Evolutionary conservation across 2,329 filamentous ascomycete species (phyloP).

Genomic region (Fusarium sp.): DNA sequence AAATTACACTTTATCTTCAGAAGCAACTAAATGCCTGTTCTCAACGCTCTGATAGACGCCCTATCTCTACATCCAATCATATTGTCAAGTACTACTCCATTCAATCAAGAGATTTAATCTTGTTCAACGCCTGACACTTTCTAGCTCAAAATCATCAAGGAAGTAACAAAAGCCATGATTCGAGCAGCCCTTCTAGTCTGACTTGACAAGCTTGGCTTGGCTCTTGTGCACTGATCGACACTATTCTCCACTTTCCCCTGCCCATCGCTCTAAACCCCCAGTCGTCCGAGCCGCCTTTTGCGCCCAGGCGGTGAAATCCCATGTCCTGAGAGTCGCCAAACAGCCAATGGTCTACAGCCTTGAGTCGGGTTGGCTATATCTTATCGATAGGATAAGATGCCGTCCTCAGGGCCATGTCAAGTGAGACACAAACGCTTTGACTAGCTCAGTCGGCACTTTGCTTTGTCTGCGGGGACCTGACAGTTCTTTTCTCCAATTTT

Average conservation of each 20-base stretch:
- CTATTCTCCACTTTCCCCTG: slow-evolving; percentile 12
- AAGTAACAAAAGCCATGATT: background rate
- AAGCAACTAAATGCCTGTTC: background rate
- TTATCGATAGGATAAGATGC: background rate
- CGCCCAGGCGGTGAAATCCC: slow-evolving; percentile 9
- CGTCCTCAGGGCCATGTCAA: background rate
- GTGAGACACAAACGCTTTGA: slow-evolving; percentile 1
- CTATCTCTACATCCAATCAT: background rate
- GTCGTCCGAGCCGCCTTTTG: slow-evolving; percentile 6
- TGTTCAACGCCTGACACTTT: background rate
- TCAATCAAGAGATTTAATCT: background rate
- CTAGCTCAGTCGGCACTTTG: background rate
- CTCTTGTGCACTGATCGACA: background rate
- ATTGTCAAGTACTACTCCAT: background rate
- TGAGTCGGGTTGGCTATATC: background rate
- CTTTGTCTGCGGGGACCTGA: background rate
- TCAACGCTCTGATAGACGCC: background rate
- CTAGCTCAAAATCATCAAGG: background rate
- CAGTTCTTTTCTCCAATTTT: background rate
- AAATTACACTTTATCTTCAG: background rate
- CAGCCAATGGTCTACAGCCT: background rate
- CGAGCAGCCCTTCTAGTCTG: background rate
- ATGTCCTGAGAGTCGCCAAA: background rate
- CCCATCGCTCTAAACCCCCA: background rate
- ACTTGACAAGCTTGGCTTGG: slow-evolving; percentile 1